Evolutionary conservation across 148 eudicot species (phyloP).

Genomic region (Hydrangea macrophylla): DNA sequence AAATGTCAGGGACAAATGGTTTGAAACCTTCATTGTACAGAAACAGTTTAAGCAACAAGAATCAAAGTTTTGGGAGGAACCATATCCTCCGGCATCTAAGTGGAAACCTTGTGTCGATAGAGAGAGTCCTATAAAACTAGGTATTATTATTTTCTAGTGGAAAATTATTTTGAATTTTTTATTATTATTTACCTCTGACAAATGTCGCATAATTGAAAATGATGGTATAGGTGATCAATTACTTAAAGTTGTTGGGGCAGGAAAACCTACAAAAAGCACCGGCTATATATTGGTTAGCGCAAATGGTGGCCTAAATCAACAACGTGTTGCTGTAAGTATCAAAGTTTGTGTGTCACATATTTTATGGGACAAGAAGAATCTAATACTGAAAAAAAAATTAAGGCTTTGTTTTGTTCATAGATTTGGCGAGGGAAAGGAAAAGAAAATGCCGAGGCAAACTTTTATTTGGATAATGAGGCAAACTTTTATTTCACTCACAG

Average conservation of each 20-base stretch:
- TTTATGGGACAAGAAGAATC: no score
- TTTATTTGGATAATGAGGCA: no score
- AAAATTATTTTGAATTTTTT: no score
- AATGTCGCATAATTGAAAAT: background rate
- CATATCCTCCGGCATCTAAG: constrained; percentile 33
- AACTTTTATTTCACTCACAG: no score
- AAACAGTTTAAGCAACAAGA: constrained; percentile 32
- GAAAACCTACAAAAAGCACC: constrained; percentile 38
- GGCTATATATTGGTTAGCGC: constrained; percentile 85
- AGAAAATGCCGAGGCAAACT: no score
- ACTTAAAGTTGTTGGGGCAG: constrained; percentile 37
- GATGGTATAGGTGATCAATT: constrained; percentile 1
- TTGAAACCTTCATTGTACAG: constrained; percentile 34
- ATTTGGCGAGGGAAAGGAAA: no score
- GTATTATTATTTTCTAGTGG: constrained; percentile 14
- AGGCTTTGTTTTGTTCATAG: no score
- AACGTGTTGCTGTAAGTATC: constrained; percentile 87
- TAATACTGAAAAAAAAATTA: no score
- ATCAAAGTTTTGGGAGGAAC: constrained; percentile 51
- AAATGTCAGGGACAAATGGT: no score
- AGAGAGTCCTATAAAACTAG: constrained; percentile 31
- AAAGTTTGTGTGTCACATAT: background rate
- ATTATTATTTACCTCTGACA: background rate
- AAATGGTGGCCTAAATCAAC: constrained; percentile 97
- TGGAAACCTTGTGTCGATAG: constrained; percentile 83